These are phyloP conservation scores for Globisporangium cederbergense DNA, from an alignment of 352 stramenopile genomes.

Conservation along the genomic window DNA sequence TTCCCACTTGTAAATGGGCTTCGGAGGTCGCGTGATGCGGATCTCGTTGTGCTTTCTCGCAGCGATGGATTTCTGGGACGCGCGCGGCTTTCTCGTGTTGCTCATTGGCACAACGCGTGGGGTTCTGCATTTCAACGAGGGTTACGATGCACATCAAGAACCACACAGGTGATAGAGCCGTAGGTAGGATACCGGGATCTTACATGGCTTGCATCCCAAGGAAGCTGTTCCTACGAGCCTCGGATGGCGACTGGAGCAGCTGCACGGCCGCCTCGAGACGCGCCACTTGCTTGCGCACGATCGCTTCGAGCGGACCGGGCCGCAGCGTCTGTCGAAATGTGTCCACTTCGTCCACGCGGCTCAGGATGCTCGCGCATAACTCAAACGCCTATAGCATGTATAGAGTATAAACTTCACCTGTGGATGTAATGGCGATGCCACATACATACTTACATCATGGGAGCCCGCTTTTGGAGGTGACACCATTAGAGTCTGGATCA, in stretches of 20 bases:
- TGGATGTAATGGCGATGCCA: too few species aligned
- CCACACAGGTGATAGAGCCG: too few species aligned
- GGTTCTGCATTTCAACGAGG: neutral
- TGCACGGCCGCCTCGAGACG: slow-evolving; percentile 31
- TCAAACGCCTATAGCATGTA: slow-evolving; percentile 24
- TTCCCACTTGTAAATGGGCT: slow-evolving; percentile 62
- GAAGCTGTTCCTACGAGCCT: slow-evolving; percentile 1
- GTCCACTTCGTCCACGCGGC: slow-evolving; percentile 42
- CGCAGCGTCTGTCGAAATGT: slow-evolving; percentile 36
- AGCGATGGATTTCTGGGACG: slow-evolving; percentile 20
- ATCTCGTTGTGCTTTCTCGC: slow-evolving; percentile 33
- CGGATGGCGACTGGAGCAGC: slow-evolving; percentile 21
- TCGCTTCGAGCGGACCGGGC: slow-evolving; percentile 38
- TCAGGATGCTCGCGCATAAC: slow-evolving; percentile 33
- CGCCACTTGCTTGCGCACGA: slow-evolving; percentile 45
- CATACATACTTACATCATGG: neutral
- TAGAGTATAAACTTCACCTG: too few species aligned
- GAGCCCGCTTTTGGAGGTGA: slow-evolving; percentile 10
- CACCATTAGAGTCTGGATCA: slow-evolving; percentile 12
- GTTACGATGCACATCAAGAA: too few species aligned
- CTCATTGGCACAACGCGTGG: slow-evolving; percentile 4
- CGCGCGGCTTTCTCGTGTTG: slow-evolving; percentile 14
- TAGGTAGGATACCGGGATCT: too few species aligned
- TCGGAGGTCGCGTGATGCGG: slow-evolving; percentile 27
- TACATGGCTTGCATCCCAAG: slow-evolving; percentile 6